Percentiles rank a stretch among this genome's conserved stretches.
These are phyloP conservation scores for Skeletonema potamos DNA, from an alignment of 108 stramenopile genomes.

Conservation along the genomic window DNA sequence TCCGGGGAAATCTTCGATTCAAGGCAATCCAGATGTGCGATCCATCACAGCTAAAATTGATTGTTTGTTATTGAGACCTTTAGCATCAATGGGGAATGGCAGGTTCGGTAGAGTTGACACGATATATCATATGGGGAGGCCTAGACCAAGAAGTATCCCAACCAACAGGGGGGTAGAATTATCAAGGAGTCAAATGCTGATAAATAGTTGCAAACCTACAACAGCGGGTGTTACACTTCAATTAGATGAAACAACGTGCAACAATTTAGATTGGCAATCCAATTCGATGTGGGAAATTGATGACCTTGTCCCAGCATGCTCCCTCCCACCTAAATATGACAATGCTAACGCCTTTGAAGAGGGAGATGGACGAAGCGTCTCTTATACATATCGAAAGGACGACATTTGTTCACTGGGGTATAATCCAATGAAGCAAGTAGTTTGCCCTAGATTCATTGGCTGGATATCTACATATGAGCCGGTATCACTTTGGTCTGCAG, in stretches of 20 bases:
- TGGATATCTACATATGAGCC: constrained; percentile 34
- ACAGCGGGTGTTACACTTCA: neutral
- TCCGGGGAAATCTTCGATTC: constrained; percentile 3
- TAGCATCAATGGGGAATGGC: constrained; percentile 20
- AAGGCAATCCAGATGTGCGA: constrained; percentile 24
- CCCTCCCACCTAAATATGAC: neutral
- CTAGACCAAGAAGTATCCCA: neutral
- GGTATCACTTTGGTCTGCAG: neutral
- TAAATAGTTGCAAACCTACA: neutral
- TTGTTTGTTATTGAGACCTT: constrained; percentile 15
- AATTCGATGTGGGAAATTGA: constrained; percentile 25
- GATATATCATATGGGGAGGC: constrained; percentile 27
- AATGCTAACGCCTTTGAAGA: neutral
- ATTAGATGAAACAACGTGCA: constrained; percentile 7
- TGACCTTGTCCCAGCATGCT: constrained; percentile 4
- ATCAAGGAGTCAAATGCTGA: neutral
- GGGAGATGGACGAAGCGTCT: constrained; percentile 10
- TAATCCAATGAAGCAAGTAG: constrained; percentile 36
- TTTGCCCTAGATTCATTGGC: constrained; percentile 26
- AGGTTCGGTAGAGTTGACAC: constrained; percentile 8
- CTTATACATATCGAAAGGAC: constrained; percentile 28
- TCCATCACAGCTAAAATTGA: constrained; percentile 19
- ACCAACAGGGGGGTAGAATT: neutral
- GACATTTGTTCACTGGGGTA: constrained; percentile 20
- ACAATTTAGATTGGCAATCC: constrained; percentile 11